These are phyloP conservation scores for Nepenthes alata DNA, from an alignment of 179 eudicot species.

Conservation along the genomic window DNA sequence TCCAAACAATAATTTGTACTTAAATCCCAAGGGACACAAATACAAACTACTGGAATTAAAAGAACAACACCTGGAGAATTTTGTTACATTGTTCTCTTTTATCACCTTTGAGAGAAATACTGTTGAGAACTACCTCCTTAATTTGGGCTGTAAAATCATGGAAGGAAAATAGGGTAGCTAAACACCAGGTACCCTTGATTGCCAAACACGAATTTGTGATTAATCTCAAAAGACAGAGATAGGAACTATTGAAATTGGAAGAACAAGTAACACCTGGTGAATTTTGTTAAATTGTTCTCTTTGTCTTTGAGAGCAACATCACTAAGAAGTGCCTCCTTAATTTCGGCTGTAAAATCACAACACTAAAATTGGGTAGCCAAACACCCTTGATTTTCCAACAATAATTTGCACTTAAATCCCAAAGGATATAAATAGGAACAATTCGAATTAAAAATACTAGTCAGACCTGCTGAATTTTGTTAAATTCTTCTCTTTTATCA, in stretches of 20 bases:
- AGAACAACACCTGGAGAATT: slow-evolving; percentile 58
- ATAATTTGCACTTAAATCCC: not conserved
- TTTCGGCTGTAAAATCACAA: slow-evolving; percentile 48
- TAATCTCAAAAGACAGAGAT: too few species aligned
- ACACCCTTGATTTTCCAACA: not conserved
- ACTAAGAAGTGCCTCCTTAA: slow-evolving; percentile 77
- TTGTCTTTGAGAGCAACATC: slow-evolving; percentile 90
- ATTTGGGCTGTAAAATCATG: slow-evolving; percentile 54
- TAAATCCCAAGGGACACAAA: not conserved
- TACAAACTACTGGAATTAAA: not conserved
- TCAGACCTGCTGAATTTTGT: slow-evolving; percentile 78
- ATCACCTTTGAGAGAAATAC: slow-evolving; percentile 87
- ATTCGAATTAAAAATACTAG: not conserved
- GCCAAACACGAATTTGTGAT: too few species aligned
- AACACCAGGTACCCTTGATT: too few species aligned
- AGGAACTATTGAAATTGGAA: too few species aligned
- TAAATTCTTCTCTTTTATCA: slow-evolving; percentile 73
- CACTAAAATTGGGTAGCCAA: not conserved
- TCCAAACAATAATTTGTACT: not conserved
- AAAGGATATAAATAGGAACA: not conserved
- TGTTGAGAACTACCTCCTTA: slow-evolving; percentile 79
- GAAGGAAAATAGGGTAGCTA: not conserved
- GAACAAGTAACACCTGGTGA: too few species aligned
- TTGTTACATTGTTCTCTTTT: slow-evolving; percentile 76
- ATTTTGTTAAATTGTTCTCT: slow-evolving; percentile 61